Percentiles rank a stretch among this genome's conserved stretches.
These are phyloP conservation scores for Phytophthora megakarya DNA, from an alignment of 352 stramenopile species.

Conservation along the genomic window DNA sequence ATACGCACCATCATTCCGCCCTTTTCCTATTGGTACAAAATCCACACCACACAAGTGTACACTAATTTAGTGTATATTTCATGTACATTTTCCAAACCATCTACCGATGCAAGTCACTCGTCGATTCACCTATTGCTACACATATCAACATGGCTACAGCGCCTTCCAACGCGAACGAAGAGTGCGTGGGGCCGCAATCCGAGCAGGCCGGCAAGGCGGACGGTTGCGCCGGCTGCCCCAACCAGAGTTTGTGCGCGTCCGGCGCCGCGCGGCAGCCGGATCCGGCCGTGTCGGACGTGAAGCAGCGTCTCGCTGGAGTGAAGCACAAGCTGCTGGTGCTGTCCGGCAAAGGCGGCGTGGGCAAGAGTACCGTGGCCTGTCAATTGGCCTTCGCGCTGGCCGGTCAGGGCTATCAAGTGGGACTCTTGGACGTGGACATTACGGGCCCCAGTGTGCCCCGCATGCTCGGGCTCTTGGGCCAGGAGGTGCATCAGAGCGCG, in stretches of 20 bases:
- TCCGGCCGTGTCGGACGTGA: constrained; percentile 89
- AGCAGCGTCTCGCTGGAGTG: constrained; percentile 71
- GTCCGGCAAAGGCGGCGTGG: constrained; percentile 99
- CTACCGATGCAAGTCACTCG: constrained; percentile 8
- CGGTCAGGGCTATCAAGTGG: constrained; percentile 93
- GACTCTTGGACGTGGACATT: constrained; percentile 99
- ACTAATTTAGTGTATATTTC: neutral
- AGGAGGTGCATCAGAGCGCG: constrained; percentile 97
- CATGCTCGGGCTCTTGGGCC: constrained; percentile 94
- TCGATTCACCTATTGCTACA: constrained; percentile 14
- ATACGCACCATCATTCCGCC: constrained; percentile 20
- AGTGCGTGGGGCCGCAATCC: constrained; percentile 95
- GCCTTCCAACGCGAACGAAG: constrained; percentile 77
- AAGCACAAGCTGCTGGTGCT: constrained; percentile 99
- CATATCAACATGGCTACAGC: constrained; percentile 43
- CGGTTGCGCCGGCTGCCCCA: constrained; percentile 97
- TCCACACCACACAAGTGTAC: neutral
- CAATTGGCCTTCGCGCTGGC: constrained; percentile 98
- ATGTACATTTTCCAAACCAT: no score
- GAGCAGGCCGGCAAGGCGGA: constrained; percentile 94
- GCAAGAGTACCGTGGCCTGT: constrained; percentile 98
- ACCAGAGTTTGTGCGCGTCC: constrained; percentile 95
- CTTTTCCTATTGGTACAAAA: constrained; percentile 15
- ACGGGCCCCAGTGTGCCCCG: constrained; percentile 98
- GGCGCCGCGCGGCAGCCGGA: constrained; percentile 89